A percentile compares a stretch with the other conserved stretches of the same genome.
Evolutionary conservation across 805 yeast genomes (phyloP).

Genomic region (Candida railenensis): DNA sequence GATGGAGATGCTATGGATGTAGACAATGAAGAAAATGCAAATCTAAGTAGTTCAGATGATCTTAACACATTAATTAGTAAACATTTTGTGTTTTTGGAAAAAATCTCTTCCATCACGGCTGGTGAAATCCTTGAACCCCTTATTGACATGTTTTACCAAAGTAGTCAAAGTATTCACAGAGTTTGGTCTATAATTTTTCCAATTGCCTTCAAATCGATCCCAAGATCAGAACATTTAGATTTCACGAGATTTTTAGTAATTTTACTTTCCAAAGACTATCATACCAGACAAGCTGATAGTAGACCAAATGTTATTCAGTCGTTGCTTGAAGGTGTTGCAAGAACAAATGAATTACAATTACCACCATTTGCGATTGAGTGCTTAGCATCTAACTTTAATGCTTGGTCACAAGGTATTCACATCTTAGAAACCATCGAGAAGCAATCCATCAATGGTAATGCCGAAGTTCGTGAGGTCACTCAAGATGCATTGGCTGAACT

Average conservation of each 20-base stretch:
- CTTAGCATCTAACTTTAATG: conserved; percentile 79
- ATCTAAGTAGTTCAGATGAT: neutral
- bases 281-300: conserved; percentile 82
- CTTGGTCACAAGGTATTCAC: conserved; percentile 88
- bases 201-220: conserved; percentile 68
- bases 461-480: conserved; percentile 77
- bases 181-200: conserved; percentile 89
- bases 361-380: conserved; percentile 95
- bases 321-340: conserved; percentile 77
- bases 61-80: conserved; percentile 20
- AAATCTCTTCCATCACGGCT: conserved; percentile 42
- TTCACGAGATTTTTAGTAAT: conserved; percentile 79
- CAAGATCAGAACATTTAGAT: conserved; percentile 77
- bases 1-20: conserved; percentile 24
- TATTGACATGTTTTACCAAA: conserved; percentile 77
- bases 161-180: conserved; percentile 72
- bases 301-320: conserved; percentile 87
- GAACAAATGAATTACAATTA: conserved; percentile 68
- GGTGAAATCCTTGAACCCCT: conserved; percentile 68
- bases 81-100: conserved; percentile 30
- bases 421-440: conserved; percentile 71
- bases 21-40: conserved; percentile 17
- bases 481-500: conserved; percentile 89
- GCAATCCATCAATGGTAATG: conserved; percentile 61
- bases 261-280: conserved; percentile 85